Conservation (phyloP, 768 basidiomycete genomes). For the Suillus plorans region DNA sequence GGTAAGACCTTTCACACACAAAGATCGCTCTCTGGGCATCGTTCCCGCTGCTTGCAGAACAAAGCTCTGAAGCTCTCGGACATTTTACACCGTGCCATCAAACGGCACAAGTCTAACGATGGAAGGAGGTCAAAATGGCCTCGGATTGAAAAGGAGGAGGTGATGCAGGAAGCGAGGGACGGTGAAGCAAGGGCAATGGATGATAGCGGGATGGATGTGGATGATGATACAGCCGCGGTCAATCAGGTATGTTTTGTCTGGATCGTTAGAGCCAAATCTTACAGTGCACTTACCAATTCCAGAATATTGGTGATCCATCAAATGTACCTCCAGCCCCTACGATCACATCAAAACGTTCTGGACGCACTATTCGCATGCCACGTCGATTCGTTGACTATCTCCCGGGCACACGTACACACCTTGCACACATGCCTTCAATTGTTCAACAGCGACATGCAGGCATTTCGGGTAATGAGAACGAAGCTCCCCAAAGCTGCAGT, state of each 20-base stretch:
- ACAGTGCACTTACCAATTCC: neutral
- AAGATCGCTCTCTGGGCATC: neutral
- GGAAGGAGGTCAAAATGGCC: neutral
- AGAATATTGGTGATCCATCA: neutral
- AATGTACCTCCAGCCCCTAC: neutral
- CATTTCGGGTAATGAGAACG: neutral
- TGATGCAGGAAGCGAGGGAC: neutral
- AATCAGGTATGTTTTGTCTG: neutral
- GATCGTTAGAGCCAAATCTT: neutral
- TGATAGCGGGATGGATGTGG: neutral
- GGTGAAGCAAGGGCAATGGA: neutral
- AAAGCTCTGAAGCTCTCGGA: neutral
- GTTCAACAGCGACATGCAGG: neutral
- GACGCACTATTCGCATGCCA: slow-evolving; percentile 2
- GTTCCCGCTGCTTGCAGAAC: neutral
- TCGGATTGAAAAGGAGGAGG: neutral
- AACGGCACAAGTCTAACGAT: neutral
- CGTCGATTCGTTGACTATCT: neutral
- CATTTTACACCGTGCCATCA: neutral
- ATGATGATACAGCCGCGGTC: neutral
- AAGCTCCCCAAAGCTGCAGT: neutral
- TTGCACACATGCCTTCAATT: slow-evolving; percentile 5
- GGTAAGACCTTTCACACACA: neutral
- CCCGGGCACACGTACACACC: neutral
- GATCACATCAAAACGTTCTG: neutral